Evolutionary conservation across 2,329 filamentous ascomycete genomes (phyloP).

Genomic region (Graphiopsis chlorocephala): DNA sequence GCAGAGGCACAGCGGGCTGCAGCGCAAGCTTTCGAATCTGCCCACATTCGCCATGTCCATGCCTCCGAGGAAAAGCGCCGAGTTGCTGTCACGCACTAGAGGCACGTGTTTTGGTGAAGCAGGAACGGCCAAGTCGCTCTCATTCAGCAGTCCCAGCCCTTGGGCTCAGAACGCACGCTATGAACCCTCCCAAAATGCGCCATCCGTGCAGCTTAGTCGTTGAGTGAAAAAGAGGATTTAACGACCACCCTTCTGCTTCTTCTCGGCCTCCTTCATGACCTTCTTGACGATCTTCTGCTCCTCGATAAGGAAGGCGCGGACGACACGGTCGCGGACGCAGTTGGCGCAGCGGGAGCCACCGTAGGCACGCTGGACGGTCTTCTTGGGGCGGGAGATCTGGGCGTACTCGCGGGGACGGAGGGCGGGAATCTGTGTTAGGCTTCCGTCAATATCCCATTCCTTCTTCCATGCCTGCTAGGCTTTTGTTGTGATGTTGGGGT

Average conservation of each 20-base stretch:
- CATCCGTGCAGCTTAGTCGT: conserved; percentile 16
- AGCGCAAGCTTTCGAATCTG: background rate
- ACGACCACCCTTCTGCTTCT: conserved; percentile 51
- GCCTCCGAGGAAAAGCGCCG: background rate
- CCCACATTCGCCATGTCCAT: background rate
- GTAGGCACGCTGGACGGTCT: conserved; percentile 98
- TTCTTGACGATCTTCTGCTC: conserved; percentile 99
- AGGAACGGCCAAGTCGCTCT: conserved; percentile 17
- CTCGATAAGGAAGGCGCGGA: conserved; percentile 98
- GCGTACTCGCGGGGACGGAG: conserved; percentile 98
- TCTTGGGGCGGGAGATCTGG: conserved; percentile 95
- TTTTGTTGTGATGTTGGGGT: background rate
- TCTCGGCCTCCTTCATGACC: conserved; percentile 97
- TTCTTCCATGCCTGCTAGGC: conserved; percentile 8
- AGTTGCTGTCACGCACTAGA: conserved; percentile 3
- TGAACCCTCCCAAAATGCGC: conserved; percentile 17
- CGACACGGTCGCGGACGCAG: conserved; percentile 97
- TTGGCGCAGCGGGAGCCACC: conserved; percentile 97
- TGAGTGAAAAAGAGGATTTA: conserved; percentile 21
- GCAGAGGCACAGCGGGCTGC: background rate
- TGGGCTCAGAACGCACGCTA: conserved; percentile 17
- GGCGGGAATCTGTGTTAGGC: conserved; percentile 70
- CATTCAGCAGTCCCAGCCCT: conserved; percentile 17
- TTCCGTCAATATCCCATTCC: conserved; percentile 12
- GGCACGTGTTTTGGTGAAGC: conserved; percentile 11